Conservation (phyloP, 352 stramenopile genomes). For the Plasmopara muralis region DNA sequence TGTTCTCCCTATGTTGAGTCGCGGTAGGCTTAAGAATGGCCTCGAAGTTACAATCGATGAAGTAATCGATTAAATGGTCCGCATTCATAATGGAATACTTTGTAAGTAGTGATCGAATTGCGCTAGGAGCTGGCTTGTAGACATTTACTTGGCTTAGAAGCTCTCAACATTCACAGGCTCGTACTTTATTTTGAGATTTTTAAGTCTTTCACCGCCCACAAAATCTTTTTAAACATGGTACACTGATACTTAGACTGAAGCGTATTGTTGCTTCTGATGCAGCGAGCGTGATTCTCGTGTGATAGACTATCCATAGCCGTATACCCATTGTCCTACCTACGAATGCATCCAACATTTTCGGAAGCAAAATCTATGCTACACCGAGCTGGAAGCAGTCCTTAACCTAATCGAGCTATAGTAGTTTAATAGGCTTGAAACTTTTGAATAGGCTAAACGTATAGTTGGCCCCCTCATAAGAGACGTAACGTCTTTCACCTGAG, state of each 20-base stretch:
- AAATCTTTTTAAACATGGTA: background rate
- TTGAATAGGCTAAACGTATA: constrained; percentile 1
- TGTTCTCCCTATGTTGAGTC: constrained; percentile 8
- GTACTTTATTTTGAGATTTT: background rate
- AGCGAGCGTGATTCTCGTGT: background rate
- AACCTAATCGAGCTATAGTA: constrained; percentile 8
- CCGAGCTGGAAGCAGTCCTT: constrained; percentile 7
- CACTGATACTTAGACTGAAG: background rate
- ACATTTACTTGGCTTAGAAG: background rate
- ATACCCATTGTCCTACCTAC: background rate
- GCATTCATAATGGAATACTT: background rate
- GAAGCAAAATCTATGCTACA: constrained; percentile 3
- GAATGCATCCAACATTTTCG: background rate
- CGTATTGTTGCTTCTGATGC: background rate
- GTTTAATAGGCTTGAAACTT: constrained; percentile 7
- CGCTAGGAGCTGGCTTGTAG: background rate
- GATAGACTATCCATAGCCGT: background rate
- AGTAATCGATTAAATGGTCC: background rate
- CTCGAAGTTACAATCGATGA: background rate
- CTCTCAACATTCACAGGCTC: constrained; percentile 1
- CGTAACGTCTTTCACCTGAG: constrained; percentile 7
- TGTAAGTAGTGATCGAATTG: background rate
- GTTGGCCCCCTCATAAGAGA: constrained; percentile 2
- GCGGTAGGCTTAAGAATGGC: background rate
- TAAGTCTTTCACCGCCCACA: background rate